These are phyloP conservation scores for Diaporthe eres DNA, from an alignment of 2,329 filamentous ascomycete genomes.

Conservation along the genomic window DNA sequence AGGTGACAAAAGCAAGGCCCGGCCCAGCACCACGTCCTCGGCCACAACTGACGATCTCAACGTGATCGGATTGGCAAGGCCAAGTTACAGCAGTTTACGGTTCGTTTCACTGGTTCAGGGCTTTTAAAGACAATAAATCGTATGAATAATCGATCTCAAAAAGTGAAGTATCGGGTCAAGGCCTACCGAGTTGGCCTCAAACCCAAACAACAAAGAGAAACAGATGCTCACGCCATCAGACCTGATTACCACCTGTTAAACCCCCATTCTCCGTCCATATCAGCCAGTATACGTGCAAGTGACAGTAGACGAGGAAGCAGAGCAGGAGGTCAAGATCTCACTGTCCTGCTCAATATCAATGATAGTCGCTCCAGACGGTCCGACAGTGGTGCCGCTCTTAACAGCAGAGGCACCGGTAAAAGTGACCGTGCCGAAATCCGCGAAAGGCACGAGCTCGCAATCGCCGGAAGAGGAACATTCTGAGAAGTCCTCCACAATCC, in stretches of 20 bases:
- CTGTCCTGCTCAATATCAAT: conserved; percentile 77
- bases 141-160: neutral
- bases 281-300: conserved; percentile 57
- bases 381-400: conserved; percentile 49
- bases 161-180: neutral
- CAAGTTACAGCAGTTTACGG: neutral
- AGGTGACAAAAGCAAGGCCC: neutral
- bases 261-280: conserved; percentile 41
- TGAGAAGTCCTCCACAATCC: conserved; percentile 72
- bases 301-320: conserved; percentile 41
- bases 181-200: neutral
- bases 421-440: conserved; percentile 61
- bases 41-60: neutral
- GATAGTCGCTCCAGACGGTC: conserved; percentile 67
- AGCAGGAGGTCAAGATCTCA: conserved; percentile 61
- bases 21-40: neutral
- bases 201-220: neutral
- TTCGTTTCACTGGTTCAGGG: neutral
- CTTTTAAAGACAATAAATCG: neutral
- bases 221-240: too few species aligned
- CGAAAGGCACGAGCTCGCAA: conserved; percentile 57
- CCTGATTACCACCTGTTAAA: neutral
- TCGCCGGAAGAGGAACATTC: conserved; percentile 47
- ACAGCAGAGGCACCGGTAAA: conserved; percentile 56
- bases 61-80: neutral